phyloP scores from a whole-genome alignment of 1,284 basidiomycete species.

The Sanghuangporus baumii region DNA sequence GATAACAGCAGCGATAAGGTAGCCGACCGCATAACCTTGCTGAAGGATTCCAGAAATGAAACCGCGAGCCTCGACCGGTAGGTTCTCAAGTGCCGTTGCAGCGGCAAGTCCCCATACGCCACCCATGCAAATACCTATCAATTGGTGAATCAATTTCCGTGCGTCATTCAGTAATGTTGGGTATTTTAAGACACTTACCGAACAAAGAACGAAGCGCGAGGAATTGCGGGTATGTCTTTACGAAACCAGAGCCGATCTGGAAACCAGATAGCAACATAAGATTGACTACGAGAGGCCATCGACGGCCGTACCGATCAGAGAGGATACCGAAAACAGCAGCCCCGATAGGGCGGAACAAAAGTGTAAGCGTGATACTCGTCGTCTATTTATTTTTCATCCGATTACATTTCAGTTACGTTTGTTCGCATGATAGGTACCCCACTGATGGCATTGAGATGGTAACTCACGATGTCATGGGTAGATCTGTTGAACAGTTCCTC shows the following conservation, averaged over 20 bases:
- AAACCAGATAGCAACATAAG: constrained; percentile 67
- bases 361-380: constrained; percentile 85
- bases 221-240: constrained; percentile 63
- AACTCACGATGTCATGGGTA: constrained; percentile 48
- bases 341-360: constrained; percentile 85
- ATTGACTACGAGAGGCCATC: constrained; percentile 87
- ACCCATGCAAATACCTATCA: constrained; percentile 67
- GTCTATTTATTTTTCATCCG: constrained; percentile 38
- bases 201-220: constrained; percentile 73
- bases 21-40: constrained; percentile 57
- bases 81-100: constrained; percentile 81
- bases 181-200: constrained; percentile 32
- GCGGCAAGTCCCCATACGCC: constrained; percentile 77
- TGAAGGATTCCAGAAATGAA: constrained; percentile 79
- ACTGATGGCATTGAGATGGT: background rate
- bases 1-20: constrained; percentile 55
- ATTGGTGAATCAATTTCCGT: background rate
- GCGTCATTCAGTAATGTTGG: background rate
- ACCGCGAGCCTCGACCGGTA: constrained; percentile 84
- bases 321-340: constrained; percentile 79
- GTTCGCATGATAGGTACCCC: background rate
- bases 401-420: background rate
- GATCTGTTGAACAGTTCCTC: constrained; percentile 44
- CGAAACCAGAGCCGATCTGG: constrained; percentile 75
- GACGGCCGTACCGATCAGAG: constrained; percentile 85